A percentile compares a stretch with the other conserved stretches of the same genome.
phyloP scores from a whole-genome alignment of 2,329 filamentous ascomycete species.

The Biscogniauxia mediterranea region DNA sequence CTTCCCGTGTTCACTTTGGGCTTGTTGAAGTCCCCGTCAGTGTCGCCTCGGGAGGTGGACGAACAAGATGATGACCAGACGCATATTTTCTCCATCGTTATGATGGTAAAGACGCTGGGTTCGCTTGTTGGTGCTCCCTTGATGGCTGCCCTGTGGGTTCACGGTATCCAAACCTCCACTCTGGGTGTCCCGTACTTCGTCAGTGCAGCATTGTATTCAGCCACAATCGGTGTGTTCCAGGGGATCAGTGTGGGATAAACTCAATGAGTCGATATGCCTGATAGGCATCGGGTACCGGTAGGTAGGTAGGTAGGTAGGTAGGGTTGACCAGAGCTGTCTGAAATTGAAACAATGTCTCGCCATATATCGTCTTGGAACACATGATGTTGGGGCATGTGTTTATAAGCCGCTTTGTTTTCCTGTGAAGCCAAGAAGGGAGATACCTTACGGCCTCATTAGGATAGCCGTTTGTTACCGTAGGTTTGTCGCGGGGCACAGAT shows the following conservation, averaged over 20 bases:
- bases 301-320: background rate
- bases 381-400: background rate
- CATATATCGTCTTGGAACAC: background rate
- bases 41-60: constrained; percentile 28
- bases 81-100: constrained; percentile 49
- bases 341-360: background rate
- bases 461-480: no score
- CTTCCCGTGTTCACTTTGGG: constrained; percentile 50
- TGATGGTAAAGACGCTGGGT: constrained; percentile 49
- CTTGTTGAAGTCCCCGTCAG: constrained; percentile 43
- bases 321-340: background rate
- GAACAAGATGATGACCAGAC: constrained; percentile 30
- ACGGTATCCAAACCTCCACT: constrained; percentile 37
- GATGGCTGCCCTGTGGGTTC: constrained; percentile 48
- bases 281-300: background rate
- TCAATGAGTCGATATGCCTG: background rate
- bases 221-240: constrained; percentile 35
- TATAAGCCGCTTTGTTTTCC: background rate
- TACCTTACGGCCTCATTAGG: no score
- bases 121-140: constrained; percentile 46
- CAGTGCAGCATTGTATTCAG: constrained; percentile 38
- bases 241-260: constrained; percentile 21
- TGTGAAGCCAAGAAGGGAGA: no score
- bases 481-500: background rate
- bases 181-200: constrained; percentile 41